Percentiles rank a stretch among this genome's conserved stretches.
Evolutionary conservation across 306 rosid species (phyloP).

Genomic region (Trifolium subterraneum): DNA sequence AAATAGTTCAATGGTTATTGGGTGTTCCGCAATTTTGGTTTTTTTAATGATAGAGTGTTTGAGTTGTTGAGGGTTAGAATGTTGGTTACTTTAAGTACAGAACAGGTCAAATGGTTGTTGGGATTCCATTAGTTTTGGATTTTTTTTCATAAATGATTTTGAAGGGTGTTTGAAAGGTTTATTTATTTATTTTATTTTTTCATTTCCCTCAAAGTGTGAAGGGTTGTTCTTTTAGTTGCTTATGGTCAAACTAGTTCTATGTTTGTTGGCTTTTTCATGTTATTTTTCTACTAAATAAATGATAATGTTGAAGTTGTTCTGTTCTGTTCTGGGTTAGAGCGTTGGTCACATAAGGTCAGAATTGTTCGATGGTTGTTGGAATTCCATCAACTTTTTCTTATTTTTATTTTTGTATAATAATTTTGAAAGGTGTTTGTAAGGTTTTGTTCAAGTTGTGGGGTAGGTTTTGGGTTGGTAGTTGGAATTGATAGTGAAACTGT

Average conservation of each 20-base stretch:
- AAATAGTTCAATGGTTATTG: not conserved
- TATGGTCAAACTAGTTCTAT: not conserved
- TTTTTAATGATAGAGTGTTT: not conserved
- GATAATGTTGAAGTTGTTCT: not conserved
- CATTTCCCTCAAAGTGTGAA: not conserved
- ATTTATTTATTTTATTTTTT: not conserved
- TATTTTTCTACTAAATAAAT: not conserved
- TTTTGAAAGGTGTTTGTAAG: not conserved
- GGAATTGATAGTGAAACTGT: conserved; percentile 30
- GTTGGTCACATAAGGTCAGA: conserved; percentile 8
- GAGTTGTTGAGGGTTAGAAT: not conserved
- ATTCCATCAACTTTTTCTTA: not conserved
- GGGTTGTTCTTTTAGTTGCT: conserved; percentile 20
- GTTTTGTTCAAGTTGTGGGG: conserved; percentile 11
- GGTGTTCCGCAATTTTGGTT: not conserved
- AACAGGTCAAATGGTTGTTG: not conserved
- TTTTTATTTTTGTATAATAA: not conserved
- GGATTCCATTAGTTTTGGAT: not conserved
- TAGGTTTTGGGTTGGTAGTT: conserved; percentile 8
- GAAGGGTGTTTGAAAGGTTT: not conserved
- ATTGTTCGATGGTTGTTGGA: not conserved
- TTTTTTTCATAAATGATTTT: not conserved
- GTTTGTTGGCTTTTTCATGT: not conserved
- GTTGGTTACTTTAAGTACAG: not conserved
- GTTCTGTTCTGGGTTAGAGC: not conserved